Evolutionary conservation across 108 stramenopile genomes (phyloP), one percentile per base, ranked within the genome.

Genomic region (Schizochytrium sp.): DNA sequence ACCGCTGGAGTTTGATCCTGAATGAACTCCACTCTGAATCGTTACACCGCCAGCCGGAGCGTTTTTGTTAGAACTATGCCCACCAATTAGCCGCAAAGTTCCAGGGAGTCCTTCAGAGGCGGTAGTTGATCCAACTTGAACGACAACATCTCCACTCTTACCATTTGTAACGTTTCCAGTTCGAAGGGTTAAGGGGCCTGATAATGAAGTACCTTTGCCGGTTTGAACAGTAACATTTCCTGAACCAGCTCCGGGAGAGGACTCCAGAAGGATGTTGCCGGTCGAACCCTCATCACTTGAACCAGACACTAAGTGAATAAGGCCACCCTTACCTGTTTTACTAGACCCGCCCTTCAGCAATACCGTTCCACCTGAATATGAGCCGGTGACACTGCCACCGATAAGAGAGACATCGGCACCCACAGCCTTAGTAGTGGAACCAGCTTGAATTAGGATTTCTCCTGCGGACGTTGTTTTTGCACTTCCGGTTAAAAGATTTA

Each of bases 1-100:
- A 8, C 64, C 64, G 28, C 64, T 69, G 12, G 64, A 69, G 64
- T 69, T 69, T 8, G 64, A 38, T 8, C 64, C 64, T 38, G 64
- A 38, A 44, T 69, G 64, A 7, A 44, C 7, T 7, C 64, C 64
- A 69, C 64, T 69, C 28, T 69, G 19, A 38, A 69, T 69, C 64
- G 44, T 1, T 44, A 69, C 44, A 3, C 19, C 15, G 44, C 64
- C 64, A 1, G 42, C 64, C 28, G 12, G 64, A 7, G 64, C 28
- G 28, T 28, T 28, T 28, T 28, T 28, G 28, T 28, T 28, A 28
- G 28, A 28, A 28, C 28, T 28, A 28, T 28, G 28, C 28, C 28
- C 64, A 15, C 64, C 64, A 15, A 28, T 38, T 10, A 69, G 12
- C 7, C 64, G 64, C 12, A 69, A 44, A 69, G 64, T 69, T 38